Conservation (phyloP, 2,329 filamentous ascomycete species). For the Pleomassaria siparia region DNA sequence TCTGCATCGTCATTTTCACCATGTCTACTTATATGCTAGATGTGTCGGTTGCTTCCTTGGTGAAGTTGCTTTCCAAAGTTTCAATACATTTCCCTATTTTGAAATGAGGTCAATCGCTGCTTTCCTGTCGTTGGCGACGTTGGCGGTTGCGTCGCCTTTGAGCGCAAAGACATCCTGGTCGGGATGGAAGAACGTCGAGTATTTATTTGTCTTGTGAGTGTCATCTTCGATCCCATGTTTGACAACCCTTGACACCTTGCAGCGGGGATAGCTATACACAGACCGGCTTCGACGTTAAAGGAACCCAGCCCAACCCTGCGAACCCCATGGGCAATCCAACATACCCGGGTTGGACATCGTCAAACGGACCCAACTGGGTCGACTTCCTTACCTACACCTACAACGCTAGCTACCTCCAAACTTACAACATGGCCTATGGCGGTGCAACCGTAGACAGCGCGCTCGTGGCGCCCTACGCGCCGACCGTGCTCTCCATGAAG, state of each 20-base stretch:
- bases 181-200: constrained; percentile 35
- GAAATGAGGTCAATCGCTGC: constrained; percentile 28
- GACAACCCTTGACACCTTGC: neutral
- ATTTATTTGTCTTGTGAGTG: constrained; percentile 38
- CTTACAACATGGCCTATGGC: constrained; percentile 56
- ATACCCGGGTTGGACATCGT: constrained; percentile 48
- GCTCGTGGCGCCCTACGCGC: constrained; percentile 52
- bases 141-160: constrained; percentile 23
- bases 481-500: constrained; percentile 53
- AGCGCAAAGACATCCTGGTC: constrained; percentile 24
- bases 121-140: constrained; percentile 22
- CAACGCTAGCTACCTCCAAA: constrained; percentile 48
- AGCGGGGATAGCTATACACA: constrained; percentile 63
- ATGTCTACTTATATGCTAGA: neutral
- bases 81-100: neutral
- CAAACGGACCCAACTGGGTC: constrained; percentile 57
- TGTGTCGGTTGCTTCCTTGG: neutral
- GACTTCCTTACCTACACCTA: constrained; percentile 46
- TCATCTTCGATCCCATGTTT: neutral
- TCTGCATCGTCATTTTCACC: neutral
- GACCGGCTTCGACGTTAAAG: constrained; percentile 59
- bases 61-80: neutral
- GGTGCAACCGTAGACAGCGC: constrained; percentile 46
- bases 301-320: constrained; percentile 52
- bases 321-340: constrained; percentile 65